These are phyloP conservation scores for Mortierella sp. DNA, from an alignment of 371 early-diverging fungal genomes.

Conservation along the genomic window DNA sequence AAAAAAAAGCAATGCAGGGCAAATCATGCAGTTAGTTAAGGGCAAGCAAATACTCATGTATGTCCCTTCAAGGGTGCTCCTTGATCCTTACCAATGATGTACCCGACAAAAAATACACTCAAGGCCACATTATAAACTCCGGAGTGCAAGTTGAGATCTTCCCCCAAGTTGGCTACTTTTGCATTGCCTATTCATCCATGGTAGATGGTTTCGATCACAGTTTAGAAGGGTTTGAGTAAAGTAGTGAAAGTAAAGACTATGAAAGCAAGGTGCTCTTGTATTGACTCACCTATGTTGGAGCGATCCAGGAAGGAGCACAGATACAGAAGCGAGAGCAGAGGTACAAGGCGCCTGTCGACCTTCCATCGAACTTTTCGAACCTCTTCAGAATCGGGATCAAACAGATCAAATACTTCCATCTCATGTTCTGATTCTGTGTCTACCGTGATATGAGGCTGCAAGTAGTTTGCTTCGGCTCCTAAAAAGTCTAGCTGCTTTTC, in stretches of 20 bases:
- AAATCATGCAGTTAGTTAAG: background rate
- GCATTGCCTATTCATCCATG: constrained; percentile 25
- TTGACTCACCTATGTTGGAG: constrained; percentile 65
- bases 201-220: background rate
- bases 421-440: background rate
- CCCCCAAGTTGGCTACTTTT: constrained; percentile 60
- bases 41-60: background rate
- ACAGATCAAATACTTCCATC: background rate
- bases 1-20: background rate
- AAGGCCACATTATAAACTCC: constrained; percentile 72
- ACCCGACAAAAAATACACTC: constrained; percentile 80
- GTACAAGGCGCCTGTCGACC: constrained; percentile 60
- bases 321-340: constrained; percentile 65
- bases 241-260: no score
- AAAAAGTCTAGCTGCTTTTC: background rate
- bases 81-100: constrained; percentile 68
- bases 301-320: constrained; percentile 69
- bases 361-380: constrained; percentile 57
- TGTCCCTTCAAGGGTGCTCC: background rate
- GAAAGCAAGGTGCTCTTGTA: background rate
- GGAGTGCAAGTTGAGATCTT: constrained; percentile 61
- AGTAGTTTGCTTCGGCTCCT: background rate
- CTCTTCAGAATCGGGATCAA: constrained; percentile 35
- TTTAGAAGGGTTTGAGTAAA: no score
- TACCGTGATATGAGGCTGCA: background rate